Percentiles rank a stretch among this genome's conserved stretches.
phyloP scores from a whole-genome alignment of 2,329 filamentous ascomycete genomes.

The Fusarium sororula region DNA sequence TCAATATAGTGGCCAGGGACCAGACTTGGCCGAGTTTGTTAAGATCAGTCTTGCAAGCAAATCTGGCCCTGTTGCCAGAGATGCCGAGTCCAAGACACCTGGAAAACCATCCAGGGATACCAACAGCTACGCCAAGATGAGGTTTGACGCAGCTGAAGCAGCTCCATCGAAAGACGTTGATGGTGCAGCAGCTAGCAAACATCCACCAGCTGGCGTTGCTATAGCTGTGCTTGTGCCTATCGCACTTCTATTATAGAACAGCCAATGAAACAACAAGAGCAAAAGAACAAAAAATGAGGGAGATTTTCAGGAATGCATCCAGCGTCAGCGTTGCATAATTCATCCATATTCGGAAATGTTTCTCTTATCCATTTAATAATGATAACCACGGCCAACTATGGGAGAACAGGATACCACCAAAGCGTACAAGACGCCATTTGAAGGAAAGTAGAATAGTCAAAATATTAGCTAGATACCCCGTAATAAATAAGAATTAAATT shows the following conservation, averaged over 20 bases:
- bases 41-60: conserved; percentile 2
- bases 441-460: neutral
- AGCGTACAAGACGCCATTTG: neutral
- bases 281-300: neutral
- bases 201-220: conserved; percentile 2
- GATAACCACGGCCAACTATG: conserved; percentile 8
- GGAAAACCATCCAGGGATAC: neutral
- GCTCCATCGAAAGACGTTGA: conserved; percentile 12
- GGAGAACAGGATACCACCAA: neutral
- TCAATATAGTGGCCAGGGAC: neutral
- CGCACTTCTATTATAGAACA: conserved; percentile 19
- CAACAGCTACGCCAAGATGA: conserved; percentile 18
- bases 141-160: neutral
- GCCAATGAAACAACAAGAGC: neutral
- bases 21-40: conserved; percentile 8
- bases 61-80: neutral
- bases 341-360: neutral
- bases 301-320: conserved; percentile 2
- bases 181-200: conserved; percentile 3
- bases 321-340: conserved; percentile 24
- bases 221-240: conserved; percentile 25
- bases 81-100: neutral
- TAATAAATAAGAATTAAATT: neutral
- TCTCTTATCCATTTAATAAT: conserved; percentile 10
- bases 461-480: neutral